Evolutionary conservation across 352 stramenopile species (phyloP), one percentile per base, ranked within the genome.

Genomic region (Globisporangium cederbergense): DNA sequence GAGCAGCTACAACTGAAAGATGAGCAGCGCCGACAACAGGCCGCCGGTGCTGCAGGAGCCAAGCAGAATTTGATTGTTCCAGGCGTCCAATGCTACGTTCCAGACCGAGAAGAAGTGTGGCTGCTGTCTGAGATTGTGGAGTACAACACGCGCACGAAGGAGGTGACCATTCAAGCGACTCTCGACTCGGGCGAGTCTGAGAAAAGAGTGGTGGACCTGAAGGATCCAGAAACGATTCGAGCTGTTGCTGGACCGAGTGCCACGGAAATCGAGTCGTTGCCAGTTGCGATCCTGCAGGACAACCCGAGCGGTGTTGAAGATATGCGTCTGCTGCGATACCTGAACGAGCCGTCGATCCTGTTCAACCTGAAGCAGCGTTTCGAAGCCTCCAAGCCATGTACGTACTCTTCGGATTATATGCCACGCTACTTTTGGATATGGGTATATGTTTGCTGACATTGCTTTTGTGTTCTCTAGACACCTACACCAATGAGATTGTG

Each of bases 401-500:
- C 25, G 74, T 78, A 5, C 34, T 38, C 18, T 4, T 43, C 4
- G n/a, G 20, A 2, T n/a, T 18, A 4, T 30, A 38, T 58, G 38
- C 38, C 6, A 16, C 11, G 36, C 2, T 45, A 4, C 40, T 3
- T n/a, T 6, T 57, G 18, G 11, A 20, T 46, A 3, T 36, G 13
- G n/a, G 5, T 42, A 5, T 22, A 20, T 1, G 13, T 14, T 64
- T 30, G 8, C 11, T 66, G 30, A 28, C 47, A 47, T 32, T 59
- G 30, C 38, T 32, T 28, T 20, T 65, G 6, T 61, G 59, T 47
- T 28, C 16, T 59, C 22, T 34, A 81, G 74, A 99, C 78, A 99
- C 97, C n/a, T 97, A 98, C 74, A 98, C 97, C 4, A 98, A 98
- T 45, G 96, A 99, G 38, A 99, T 99, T 72, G 89, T 99, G 57